phyloP scores from a whole-genome alignment of 345 rosid species.

The Rhodomyrtus tomentosa region DNA sequence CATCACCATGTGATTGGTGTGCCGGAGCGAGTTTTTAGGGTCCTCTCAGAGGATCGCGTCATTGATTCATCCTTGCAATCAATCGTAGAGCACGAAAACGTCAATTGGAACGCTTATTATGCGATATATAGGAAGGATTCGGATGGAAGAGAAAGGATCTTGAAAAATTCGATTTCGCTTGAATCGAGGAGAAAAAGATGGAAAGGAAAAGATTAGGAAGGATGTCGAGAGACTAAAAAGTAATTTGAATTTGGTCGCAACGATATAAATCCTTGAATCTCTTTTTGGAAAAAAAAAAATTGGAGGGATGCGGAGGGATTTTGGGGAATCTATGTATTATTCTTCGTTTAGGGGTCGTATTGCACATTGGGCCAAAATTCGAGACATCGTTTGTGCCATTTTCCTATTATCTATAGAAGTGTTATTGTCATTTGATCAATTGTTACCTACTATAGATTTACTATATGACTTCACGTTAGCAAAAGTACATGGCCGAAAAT shows the following conservation, averaged over 20 bases:
- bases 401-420: background rate
- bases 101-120: background rate
- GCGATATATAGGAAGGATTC: background rate
- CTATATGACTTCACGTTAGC: background rate
- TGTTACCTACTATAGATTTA: background rate
- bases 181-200: background rate
- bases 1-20: background rate
- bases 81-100: background rate
- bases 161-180: background rate
- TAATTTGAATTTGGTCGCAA: background rate
- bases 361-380: too few relatives aligned
- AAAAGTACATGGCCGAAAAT: background rate
- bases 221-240: background rate
- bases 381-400: too few relatives aligned
- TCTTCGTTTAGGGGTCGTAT: too few relatives aligned
- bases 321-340: too few relatives aligned
- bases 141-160: background rate
- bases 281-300: too few relatives aligned
- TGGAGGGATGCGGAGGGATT: too few relatives aligned
- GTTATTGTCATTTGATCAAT: background rate
- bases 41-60: background rate
- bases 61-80: background rate
- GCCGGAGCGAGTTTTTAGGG: background rate
- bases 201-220: background rate
- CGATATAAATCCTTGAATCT: too few relatives aligned